Evolutionary conservation across 148 eudicot genomes (phyloP), one percentile per base, ranked within the genome.

Genomic region (Bassia scoparia): DNA sequence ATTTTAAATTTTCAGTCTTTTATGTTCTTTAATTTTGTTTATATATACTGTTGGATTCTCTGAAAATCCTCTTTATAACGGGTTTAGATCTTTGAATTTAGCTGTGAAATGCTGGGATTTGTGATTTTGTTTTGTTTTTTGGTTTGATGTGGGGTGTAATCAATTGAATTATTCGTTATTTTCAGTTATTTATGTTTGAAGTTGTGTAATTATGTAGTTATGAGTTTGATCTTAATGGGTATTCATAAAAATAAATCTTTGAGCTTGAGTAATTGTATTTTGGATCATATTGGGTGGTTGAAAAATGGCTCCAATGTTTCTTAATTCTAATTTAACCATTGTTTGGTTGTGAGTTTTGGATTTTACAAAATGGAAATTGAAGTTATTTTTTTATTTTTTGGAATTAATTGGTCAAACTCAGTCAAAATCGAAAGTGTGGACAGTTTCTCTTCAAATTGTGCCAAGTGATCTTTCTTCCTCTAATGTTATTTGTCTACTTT

Each of bases 31-130:
- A n/a, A n/a, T n/a, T 37, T 50, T 48, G 37, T 61, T 4, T 3
- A 63, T 66, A 35, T 21, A 35, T 68, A 37, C 33, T 55, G 54
- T n/a, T n/a, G n/a, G n/a, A 65, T 66, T 74, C 71, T 76, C 37
- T 74, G 50, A 30, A 31, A 31, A 59, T 76, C 50, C 2, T 67
- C 11, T 30, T 15, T 21, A 49, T 55, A 38, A 67, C 44, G 18
- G 27, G 29, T 60, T 61, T 60, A n/a, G n/a, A 49, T 35, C 55
- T 24, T 74, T 69, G 56, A 29, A 24, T 48, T 3, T 27, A 76
- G 20, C 35, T 76, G 74, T n/a, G 74, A 9, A 59, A 33, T 76
- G 68, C 54, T 41, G 26, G 29, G 24, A 26, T 23, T 69, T 41
- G 4, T 61, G 74, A 44, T 60, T 76, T 70, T 21, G 54, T 20